Conservation (phyloP, 2,329 filamentous ascomycete species). For the Didymella exigua region DNA sequence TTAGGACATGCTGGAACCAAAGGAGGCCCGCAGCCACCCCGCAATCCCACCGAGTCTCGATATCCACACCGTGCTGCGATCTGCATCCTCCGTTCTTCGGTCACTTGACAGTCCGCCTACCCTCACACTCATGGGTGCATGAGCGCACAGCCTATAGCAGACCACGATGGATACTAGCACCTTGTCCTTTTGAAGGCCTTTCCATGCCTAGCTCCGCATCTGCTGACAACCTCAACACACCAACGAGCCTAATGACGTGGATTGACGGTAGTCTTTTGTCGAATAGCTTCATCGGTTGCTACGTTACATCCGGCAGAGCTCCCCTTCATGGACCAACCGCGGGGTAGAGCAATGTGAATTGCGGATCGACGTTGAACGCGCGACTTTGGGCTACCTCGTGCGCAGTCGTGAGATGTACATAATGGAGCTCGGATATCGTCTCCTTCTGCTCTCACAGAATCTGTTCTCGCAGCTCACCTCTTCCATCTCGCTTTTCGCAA, state of each 20-base stretch:
- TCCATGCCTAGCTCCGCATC: not conserved
- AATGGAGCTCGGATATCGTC: not conserved
- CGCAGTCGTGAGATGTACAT: slow-evolving; percentile 3
- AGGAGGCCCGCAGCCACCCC: slow-evolving; percentile 14
- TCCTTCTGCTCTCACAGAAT: slow-evolving; percentile 1
- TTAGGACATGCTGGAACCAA: not conserved
- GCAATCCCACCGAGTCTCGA: slow-evolving; percentile 12
- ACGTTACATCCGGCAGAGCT: slow-evolving; percentile 28
- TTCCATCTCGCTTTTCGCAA: slow-evolving; percentile 19
- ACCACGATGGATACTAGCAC: not conserved
- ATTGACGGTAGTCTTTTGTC: slow-evolving; percentile 3
- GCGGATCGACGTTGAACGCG: slow-evolving; percentile 22
- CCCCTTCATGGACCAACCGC: slow-evolving; percentile 33
- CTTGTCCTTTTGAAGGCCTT: not conserved
- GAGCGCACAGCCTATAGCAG: slow-evolving; percentile 2
- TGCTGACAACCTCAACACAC: slow-evolving; percentile 4
- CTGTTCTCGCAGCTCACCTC: not conserved
- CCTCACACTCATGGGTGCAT: not conserved
- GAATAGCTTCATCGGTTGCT: slow-evolving; percentile 31
- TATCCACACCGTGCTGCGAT: slow-evolving; percentile 8
- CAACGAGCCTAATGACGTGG: slow-evolving; percentile 32
- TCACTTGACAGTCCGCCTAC: slow-evolving; percentile 8
- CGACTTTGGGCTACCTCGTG: slow-evolving; percentile 1
- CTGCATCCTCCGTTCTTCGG: slow-evolving; percentile 7
- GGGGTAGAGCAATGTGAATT: slow-evolving; percentile 37